These are phyloP conservation scores for Trichoderma cornu-damae DNA, from an alignment of 2,329 filamentous ascomycete species.

Conservation along the genomic window DNA sequence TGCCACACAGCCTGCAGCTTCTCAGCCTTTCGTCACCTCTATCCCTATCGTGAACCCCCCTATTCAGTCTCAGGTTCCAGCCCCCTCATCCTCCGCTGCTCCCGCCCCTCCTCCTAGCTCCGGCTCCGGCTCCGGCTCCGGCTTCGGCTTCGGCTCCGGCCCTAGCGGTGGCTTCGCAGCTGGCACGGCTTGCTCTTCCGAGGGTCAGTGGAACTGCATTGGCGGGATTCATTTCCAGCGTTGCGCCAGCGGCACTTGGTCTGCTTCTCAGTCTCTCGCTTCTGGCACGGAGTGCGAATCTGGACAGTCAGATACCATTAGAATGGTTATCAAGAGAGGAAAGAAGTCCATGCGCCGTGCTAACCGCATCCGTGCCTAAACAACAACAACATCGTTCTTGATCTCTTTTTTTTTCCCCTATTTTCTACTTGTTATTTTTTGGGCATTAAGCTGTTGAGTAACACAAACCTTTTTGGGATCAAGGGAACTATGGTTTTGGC, in stretches of 20 bases:
- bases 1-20: slow-evolving; percentile 21
- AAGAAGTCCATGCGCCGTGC: slow-evolving; percentile 28
- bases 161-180: slow-evolving; percentile 31
- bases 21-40: slow-evolving; percentile 20
- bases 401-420: background rate
- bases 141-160: slow-evolving; percentile 20
- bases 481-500: background rate
- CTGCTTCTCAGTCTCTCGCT: slow-evolving; percentile 38
- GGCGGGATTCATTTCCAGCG: slow-evolving; percentile 48
- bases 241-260: slow-evolving; percentile 51
- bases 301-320: slow-evolving; percentile 39
- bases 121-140: slow-evolving; percentile 20
- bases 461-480: background rate
- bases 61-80: slow-evolving; percentile 15
- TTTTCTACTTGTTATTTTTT: no score
- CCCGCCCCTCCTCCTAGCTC: slow-evolving; percentile 17
- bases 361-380: slow-evolving; percentile 22
- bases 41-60: slow-evolving; percentile 18
- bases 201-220: slow-evolving; percentile 53
- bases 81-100: slow-evolving; percentile 13
- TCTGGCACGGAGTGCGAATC: slow-evolving; percentile 41
- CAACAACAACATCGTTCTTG: no score
- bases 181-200: slow-evolving; percentile 43
- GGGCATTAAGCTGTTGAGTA: background rate
- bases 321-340: slow-evolving; percentile 28